These are phyloP conservation scores for Adiantum capillusveneris DNA, from an alignment of 75 land plant genomes.

Conservation along the genomic window DNA sequence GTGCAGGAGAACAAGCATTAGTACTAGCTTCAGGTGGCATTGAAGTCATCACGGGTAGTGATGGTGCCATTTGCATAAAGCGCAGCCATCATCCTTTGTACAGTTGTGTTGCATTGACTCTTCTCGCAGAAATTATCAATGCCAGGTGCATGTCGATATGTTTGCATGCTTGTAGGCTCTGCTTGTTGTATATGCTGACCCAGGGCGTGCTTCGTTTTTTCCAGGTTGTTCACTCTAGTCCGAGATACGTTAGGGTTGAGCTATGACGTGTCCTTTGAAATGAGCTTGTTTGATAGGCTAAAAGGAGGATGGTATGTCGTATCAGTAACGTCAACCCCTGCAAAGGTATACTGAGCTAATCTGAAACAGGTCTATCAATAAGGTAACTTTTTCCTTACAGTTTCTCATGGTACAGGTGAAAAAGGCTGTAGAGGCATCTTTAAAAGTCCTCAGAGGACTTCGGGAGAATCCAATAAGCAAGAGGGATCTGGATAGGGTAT, in stretches of 20 bases:
- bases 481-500: slow-evolving; percentile 91
- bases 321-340: slow-evolving; percentile 95
- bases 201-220: no score
- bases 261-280: slow-evolving; percentile 98
- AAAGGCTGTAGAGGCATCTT: slow-evolving; percentile 98
- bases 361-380: not conserved
- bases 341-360: slow-evolving; percentile 47
- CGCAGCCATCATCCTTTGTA: slow-evolving; percentile 77
- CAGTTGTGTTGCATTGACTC: slow-evolving; percentile 81
- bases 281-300: slow-evolving; percentile 88
- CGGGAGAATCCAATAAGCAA: slow-evolving; percentile 61
- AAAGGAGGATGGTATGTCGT: slow-evolving; percentile 97
- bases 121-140: slow-evolving; percentile 93
- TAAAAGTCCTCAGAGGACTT: slow-evolving; percentile 79
- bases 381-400: no score
- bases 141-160: slow-evolving; percentile 42
- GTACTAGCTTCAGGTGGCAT: slow-evolving; percentile 19
- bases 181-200: no score
- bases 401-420: slow-evolving; percentile 76
- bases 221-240: slow-evolving; percentile 93
- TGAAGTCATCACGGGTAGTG: slow-evolving; percentile 25
- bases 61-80: slow-evolving; percentile 28
- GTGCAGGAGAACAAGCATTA: slow-evolving; percentile 43
- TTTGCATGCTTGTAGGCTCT: no score
- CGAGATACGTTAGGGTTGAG: slow-evolving; percentile 95